A percentile compares a stretch with the other conserved stretches of the same genome.
These are phyloP conservation scores for Penicillium tannophilum DNA, from an alignment of 495 filamentous ascomycete genomes.

Conservation along the genomic window DNA sequence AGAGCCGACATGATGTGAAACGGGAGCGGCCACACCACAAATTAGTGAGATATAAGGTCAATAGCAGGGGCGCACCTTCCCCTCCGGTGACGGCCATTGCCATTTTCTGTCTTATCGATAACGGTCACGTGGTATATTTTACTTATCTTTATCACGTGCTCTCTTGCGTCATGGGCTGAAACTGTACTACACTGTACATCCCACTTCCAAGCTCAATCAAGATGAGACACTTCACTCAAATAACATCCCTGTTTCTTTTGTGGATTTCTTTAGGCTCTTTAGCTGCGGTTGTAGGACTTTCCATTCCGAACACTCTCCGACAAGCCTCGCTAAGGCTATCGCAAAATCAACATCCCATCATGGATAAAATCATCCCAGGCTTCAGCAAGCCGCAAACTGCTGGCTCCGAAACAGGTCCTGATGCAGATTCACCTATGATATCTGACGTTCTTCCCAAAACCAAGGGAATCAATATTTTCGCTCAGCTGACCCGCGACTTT, in stretches of 20 bases:
- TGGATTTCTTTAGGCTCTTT: slow-evolving; percentile 12
- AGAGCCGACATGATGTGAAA: slow-evolving; percentile 59
- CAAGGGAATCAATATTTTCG: slow-evolving; percentile 83
- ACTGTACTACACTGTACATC: slow-evolving; percentile 8
- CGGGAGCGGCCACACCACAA: slow-evolving; percentile 9
- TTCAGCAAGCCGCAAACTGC: slow-evolving; percentile 39
- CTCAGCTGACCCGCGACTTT: slow-evolving; percentile 81
- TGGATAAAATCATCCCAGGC: slow-evolving; percentile 32
- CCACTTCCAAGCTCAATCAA: slow-evolving; percentile 14
- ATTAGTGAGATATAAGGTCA: slow-evolving; percentile 15
- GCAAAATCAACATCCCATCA: slow-evolving; percentile 34
- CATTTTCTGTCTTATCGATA: slow-evolving; percentile 35
- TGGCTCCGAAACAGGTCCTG: slow-evolving; percentile 11
- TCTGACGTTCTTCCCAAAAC: slow-evolving; percentile 86
- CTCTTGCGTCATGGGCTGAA: slow-evolving; percentile 28
- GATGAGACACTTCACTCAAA: slow-evolving; percentile 20
- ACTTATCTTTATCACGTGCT: slow-evolving; percentile 26
- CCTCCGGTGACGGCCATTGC: slow-evolving; percentile 20
- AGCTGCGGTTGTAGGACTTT: slow-evolving; percentile 22
- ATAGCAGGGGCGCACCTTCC: slow-evolving; percentile 11
- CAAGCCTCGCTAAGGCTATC: slow-evolving; percentile 18
- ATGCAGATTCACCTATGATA: slow-evolving; percentile 55
- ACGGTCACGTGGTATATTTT: slow-evolving; percentile 24
- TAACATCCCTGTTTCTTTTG: slow-evolving; percentile 19
- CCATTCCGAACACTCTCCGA: slow-evolving; percentile 7